Conservation (phyloP, 495 filamentous ascomycete species). For the Aspergillus saccharolyticus region DNA sequence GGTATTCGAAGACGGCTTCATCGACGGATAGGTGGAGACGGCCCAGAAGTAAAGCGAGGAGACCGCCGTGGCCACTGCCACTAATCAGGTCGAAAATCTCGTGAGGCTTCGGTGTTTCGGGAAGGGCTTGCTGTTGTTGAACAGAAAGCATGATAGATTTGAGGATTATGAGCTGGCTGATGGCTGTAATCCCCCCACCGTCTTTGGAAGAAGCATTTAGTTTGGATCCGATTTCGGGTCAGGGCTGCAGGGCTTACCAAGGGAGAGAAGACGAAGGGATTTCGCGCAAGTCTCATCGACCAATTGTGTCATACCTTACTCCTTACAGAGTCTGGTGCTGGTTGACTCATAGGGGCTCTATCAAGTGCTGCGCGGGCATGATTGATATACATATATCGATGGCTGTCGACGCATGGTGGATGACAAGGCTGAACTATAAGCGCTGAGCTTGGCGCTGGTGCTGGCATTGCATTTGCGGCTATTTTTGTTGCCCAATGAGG, state of each 20-base stretch:
- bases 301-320: neutral
- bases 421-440: neutral
- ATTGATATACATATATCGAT: neutral
- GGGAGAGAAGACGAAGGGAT: neutral
- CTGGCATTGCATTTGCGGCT: neutral
- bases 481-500: conserved; percentile 8
- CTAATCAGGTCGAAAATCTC: neutral
- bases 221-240: neutral
- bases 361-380: neutral
- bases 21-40: neutral
- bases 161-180: neutral
- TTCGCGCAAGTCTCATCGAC: neutral
- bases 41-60: neutral
- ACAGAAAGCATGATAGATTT: neutral
- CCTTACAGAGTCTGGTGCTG: neutral
- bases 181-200: neutral
- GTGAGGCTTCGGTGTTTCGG: neutral
- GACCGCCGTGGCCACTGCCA: neutral
- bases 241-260: neutral
- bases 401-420: neutral
- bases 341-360: too few species aligned
- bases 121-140: neutral
- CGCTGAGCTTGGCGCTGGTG: neutral
- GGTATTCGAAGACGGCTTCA: neutral
- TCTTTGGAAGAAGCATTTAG: neutral